These are phyloP conservation scores for Globisporangium emineosum DNA, from an alignment of 352 stramenopile genomes.

Conservation along the genomic window DNA sequence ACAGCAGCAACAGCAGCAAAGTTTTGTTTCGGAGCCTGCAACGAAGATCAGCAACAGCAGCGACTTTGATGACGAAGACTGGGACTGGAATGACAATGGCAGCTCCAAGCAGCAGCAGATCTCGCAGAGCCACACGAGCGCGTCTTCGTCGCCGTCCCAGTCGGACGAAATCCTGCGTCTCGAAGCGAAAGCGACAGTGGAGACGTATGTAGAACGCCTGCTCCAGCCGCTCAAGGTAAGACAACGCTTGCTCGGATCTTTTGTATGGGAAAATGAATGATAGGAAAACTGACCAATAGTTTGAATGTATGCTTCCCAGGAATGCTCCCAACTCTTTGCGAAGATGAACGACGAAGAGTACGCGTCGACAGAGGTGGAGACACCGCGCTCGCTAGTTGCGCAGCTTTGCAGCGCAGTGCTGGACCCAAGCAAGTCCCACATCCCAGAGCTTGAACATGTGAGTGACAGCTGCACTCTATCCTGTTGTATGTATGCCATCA, in stretches of 20 bases:
- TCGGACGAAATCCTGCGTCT: conserved; percentile 26
- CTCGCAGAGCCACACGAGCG: conserved; percentile 12
- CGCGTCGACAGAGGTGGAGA: conserved; percentile 9
- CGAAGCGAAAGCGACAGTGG: conserved; percentile 33
- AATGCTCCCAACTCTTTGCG: conserved; percentile 59
- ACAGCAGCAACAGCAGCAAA: conserved; percentile 1
- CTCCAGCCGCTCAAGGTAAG: conserved; percentile 49
- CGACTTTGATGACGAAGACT: conserved; percentile 43
- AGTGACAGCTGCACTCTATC: conserved; percentile 14
- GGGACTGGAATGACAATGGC: conserved; percentile 57
- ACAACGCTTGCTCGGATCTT: not conserved
- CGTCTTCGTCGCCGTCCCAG: conserved; percentile 6
- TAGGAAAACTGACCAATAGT: not conserved
- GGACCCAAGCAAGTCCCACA: conserved; percentile 22
- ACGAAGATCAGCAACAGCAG: conserved; percentile 2
- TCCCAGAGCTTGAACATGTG: conserved; percentile 50
- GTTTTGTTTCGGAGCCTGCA: not conserved
- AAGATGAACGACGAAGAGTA: conserved; percentile 31
- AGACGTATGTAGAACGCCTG: conserved; percentile 40
- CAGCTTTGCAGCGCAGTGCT: conserved; percentile 46
- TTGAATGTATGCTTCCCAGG: conserved; percentile 23
- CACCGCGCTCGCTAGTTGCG: conserved; percentile 34
- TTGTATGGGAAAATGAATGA: no score
- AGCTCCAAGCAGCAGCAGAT: not conserved
- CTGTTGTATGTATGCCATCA: not conserved